A percentile compares a stretch with the other conserved stretches of the same genome.
These are phyloP conservation scores for Plasmodium inui DNA, from an alignment of 169 alveolate species.

Conservation along the genomic window DNA sequence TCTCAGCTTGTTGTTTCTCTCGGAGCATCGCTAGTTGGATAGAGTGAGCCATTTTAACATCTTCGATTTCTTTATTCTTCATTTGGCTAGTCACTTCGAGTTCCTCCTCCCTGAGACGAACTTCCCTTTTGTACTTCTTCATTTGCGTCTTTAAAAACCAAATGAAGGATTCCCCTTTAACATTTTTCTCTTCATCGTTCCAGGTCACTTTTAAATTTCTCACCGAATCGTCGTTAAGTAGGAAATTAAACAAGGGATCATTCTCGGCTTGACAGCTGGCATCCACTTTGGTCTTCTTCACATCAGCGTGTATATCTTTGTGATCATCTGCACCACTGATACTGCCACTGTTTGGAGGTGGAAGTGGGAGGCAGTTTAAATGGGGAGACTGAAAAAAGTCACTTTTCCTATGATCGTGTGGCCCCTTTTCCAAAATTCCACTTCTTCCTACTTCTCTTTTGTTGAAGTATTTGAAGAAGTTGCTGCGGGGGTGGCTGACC, in stretches of 20 bases:
- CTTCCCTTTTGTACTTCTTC: slow-evolving; percentile 34
- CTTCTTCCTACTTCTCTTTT: neutral
- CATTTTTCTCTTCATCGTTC: slow-evolving; percentile 5
- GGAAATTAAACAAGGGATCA: neutral
- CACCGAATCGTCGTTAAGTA: neutral
- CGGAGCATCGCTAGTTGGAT: neutral
- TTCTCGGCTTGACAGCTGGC: slow-evolving; percentile 6
- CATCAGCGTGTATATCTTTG: neutral
- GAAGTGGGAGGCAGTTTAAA: neutral
- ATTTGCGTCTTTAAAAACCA: slow-evolving; percentile 28
- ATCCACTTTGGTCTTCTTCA: neutral
- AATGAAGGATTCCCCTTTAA: slow-evolving; percentile 26
- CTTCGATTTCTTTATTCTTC: slow-evolving; percentile 18
- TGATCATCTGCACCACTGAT: neutral
- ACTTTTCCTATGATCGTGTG: neutral
- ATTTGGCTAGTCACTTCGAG: slow-evolving; percentile 1
- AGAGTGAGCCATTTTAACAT: neutral
- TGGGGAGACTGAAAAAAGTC: neutral
- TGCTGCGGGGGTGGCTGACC: neutral
- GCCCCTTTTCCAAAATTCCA: neutral
- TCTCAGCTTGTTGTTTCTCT: slow-evolving; percentile 30
- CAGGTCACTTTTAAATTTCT: slow-evolving; percentile 20
- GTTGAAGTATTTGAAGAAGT: slow-evolving; percentile 34
- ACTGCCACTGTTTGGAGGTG: neutral
- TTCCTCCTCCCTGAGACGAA: slow-evolving; percentile 7